Evolutionary conservation across 441 rosid genomes (phyloP).

Genomic region (Populus hybrid): DNA sequence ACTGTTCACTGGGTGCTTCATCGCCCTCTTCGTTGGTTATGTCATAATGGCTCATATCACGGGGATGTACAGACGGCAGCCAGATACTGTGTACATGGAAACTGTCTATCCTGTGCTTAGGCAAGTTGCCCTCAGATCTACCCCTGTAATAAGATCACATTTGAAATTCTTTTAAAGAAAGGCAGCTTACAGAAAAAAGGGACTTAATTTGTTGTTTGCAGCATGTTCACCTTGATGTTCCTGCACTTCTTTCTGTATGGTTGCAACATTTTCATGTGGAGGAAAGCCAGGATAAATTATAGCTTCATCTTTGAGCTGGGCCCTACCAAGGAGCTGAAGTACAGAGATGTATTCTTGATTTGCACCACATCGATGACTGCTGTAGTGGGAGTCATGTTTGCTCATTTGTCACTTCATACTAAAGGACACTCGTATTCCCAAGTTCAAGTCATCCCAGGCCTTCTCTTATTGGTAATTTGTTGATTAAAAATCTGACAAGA

Average conservation of each 20-base stretch:
- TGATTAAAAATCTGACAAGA: background rate
- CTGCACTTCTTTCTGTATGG: slow-evolving; percentile 89
- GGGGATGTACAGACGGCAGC: slow-evolving; percentile 68
- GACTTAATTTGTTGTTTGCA: slow-evolving; percentile 36
- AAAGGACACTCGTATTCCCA: slow-evolving; percentile 66
- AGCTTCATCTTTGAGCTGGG: slow-evolving; percentile 87
- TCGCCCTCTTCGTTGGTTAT: slow-evolving; percentile 86
- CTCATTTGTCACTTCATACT: slow-evolving; percentile 67
- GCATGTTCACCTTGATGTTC: slow-evolving; percentile 89
- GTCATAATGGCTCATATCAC: slow-evolving; percentile 78
- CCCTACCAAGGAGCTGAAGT: slow-evolving; percentile 80
- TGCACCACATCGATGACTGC: slow-evolving; percentile 77
- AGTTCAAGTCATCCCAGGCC: slow-evolving; percentile 87
- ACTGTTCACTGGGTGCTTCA: slow-evolving; percentile 84
- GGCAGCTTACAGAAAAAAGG: slow-evolving; percentile 17
- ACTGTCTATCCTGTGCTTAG: slow-evolving; percentile 91
- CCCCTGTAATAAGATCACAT: background rate
- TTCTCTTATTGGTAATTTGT: slow-evolving; percentile 64
- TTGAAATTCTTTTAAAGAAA: background rate
- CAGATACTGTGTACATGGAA: slow-evolving; percentile 84
- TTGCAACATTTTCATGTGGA: slow-evolving; percentile 94
- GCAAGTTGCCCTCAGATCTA: slow-evolving; percentile 42
- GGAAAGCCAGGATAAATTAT: slow-evolving; percentile 84
- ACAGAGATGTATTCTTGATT: slow-evolving; percentile 85
- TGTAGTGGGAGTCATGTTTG: slow-evolving; percentile 72